Evolutionary conservation across 2,329 filamentous ascomycete species (phyloP), one percentile per base, ranked within the genome.

Genomic region (Xylaria arbuscula): DNA sequence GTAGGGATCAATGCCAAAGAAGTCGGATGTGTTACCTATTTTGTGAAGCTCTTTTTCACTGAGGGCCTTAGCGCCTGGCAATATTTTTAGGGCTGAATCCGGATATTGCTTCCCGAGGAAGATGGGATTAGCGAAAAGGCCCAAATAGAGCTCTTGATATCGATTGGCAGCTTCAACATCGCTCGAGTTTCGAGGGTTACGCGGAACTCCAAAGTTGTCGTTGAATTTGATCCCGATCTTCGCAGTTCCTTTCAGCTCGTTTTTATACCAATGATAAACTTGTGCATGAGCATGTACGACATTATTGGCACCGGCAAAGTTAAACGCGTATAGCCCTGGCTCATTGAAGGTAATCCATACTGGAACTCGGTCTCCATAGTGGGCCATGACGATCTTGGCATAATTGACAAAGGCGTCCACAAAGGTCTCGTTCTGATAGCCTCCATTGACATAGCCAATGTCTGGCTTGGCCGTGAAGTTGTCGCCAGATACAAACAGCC

Each of bases 1-100:
- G 77, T 90, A 90, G 0, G 86, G 84, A 70, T 90, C 87, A 45
- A 89, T 83, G 7, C 83, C 86, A 47, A 87, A 81, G 64, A 88
- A 85, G 75, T 89, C 88, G 2, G 83, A 81, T 0, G 85, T 87
- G 7, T 83, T 81, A 22, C 81, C 80, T 36, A 88, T 83, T 56
- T 83, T 82, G 1, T 71, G 73, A n/a, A 89, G 78, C 47, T 90
- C 81, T 2, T 80, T 77, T 34, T 42, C 10, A n/a, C 36, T 42
- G 5, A 56, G 36, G 19, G 54, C 36, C 19, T 28, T 42, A 15
- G 54, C 40, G 82, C 81, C 2, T 84, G 79, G n/a, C 84, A 84
- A 78, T 0, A 84, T 85, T 19, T 80, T 78, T 56, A 84, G 83
- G 64, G 83, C 80, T 17, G 78, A 80, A 22, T 81, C 80, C 0